A percentile compares a stretch with the other conserved stretches of the same genome.
These are phyloP conservation scores for Candida rishiriensis DNA, from an alignment of 805 yeast genomes.

Conservation along the genomic window DNA sequence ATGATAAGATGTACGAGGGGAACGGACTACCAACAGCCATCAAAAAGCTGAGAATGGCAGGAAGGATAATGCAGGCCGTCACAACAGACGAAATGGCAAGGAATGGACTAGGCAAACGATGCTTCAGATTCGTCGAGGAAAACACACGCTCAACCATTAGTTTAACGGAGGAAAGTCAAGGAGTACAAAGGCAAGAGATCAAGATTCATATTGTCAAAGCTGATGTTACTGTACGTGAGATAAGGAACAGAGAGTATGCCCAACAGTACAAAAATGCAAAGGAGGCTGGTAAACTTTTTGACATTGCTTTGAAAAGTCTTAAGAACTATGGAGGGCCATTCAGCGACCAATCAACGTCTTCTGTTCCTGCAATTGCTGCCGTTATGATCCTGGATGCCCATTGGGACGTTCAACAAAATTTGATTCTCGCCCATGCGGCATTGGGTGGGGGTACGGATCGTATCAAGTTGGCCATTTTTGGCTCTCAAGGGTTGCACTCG, in stretches of 20 bases:
- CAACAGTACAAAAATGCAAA: constrained; percentile 78
- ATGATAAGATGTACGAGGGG: constrained; percentile 49
- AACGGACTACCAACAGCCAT: constrained; percentile 68
- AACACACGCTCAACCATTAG: constrained; percentile 50
- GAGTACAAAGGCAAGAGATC: constrained; percentile 49
- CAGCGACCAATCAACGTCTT: constrained; percentile 24
- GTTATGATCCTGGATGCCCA: constrained; percentile 80
- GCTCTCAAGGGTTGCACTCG: constrained; percentile 85
- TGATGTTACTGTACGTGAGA: constrained; percentile 61
- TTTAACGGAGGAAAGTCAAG: constrained; percentile 33
- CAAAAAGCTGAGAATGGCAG: constrained; percentile 72
- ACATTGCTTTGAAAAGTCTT: constrained; percentile 75
- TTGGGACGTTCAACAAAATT: constrained; percentile 58
- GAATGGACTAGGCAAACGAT: constrained; percentile 72
- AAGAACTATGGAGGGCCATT: constrained; percentile 52
- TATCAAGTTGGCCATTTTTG: constrained; percentile 81
- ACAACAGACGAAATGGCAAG: constrained; percentile 86
- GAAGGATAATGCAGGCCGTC: constrained; percentile 84
- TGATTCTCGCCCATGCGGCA: constrained; percentile 87
- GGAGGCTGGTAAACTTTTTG: constrained; percentile 71
- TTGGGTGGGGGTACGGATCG: constrained; percentile 80
- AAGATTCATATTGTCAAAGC: constrained; percentile 75
- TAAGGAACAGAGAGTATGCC: constrained; percentile 75
- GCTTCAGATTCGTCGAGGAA: constrained; percentile 73
- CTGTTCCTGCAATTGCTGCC: constrained; percentile 70